A percentile compares a stretch with the other conserved stretches of the same genome.
phyloP scores from a whole-genome alignment of 2,329 filamentous ascomycete genomes.

The Xylariaceae sp. region DNA sequence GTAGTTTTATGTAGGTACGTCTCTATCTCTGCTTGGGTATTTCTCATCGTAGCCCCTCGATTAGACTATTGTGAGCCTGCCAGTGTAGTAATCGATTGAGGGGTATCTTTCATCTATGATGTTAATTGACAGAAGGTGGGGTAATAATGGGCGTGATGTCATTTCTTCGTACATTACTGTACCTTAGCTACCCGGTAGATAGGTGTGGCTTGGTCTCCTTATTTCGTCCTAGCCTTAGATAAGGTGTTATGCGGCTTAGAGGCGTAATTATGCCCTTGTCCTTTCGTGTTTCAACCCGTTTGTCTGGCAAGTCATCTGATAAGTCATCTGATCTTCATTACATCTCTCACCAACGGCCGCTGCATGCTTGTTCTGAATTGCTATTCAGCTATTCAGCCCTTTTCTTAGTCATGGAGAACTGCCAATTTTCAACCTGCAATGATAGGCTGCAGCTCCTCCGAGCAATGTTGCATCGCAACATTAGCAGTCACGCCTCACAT shows the following conservation, averaged over 20 bases:
- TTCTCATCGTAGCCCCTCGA: no score
- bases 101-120: slow-evolving; percentile 9
- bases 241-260: no score
- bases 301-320: not conserved
- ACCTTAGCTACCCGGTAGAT: not conserved
- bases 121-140: not conserved
- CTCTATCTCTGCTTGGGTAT: no score
- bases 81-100: no score
- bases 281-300: no score
- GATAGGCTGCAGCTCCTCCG: slow-evolving; percentile 13
- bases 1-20: no score
- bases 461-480: slow-evolving; percentile 9
- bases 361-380: slow-evolving; percentile 10
- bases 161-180: no score
- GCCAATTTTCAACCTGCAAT: slow-evolving; percentile 2
- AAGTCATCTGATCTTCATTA: not conserved
- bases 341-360: slow-evolving; percentile 1
- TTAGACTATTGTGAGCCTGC: slow-evolving; percentile 3
- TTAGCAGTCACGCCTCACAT: not conserved
- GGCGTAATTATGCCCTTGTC: not conserved
- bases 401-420: slow-evolving; percentile 12
- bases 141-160: slow-evolving; percentile 11
- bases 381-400: not conserved
- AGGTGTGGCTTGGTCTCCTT: not conserved
- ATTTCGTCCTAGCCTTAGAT: no score